Evolutionary conservation across 768 basidiomycete genomes (phyloP), one percentile per base, ranked within the genome.

Genomic region (Dioszegia aurantiaca): DNA sequence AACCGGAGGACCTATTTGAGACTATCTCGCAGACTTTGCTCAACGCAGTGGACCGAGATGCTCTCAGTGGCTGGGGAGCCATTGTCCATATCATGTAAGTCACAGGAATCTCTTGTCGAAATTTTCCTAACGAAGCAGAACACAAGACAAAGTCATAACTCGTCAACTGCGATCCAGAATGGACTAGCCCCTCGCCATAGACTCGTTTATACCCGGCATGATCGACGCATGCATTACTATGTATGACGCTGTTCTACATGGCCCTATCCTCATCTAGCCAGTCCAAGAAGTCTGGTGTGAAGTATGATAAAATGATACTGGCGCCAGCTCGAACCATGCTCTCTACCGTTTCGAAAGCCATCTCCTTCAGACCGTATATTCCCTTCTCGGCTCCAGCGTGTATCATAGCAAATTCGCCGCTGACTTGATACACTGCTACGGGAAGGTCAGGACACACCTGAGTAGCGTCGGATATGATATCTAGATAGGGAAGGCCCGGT

Each of bases 361-460:
- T 93, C 24, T 84, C 83, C 63, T 83, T 86, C 59, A 98, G 79
- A 59, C 88, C 88, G 69, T 94, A 98, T n/a, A 98, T 88, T 11
- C 94, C 94, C 2, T 90, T 90, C 3, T 81, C 80, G 9, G 95
- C 95, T 33, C 93, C 95, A 0, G 95, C 94, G 55, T 88, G 87
- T 28, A 99, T 81, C 95, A 98, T 98, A 10, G 94, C 91, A 64
- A 88, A 98, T 77, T 98, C 95, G 2, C 95, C 95, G 56, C 90
- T 92, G 48, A 99, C 95, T 67, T 79, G 79, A 77, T 98, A 99
- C 69, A 89, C 90, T 0, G 95, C 95, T n/a, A 95, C 81, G 1
- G 94, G 94, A 68, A 89, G 87, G 72, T 94, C 86, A 0, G 84
- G 84, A 4, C 89, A 86, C 41, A 95, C 82, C 64, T 85, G 78